Evolutionary conservation across 805 yeast species (phyloP).

Genomic region (Isabelozyma heimii): DNA sequence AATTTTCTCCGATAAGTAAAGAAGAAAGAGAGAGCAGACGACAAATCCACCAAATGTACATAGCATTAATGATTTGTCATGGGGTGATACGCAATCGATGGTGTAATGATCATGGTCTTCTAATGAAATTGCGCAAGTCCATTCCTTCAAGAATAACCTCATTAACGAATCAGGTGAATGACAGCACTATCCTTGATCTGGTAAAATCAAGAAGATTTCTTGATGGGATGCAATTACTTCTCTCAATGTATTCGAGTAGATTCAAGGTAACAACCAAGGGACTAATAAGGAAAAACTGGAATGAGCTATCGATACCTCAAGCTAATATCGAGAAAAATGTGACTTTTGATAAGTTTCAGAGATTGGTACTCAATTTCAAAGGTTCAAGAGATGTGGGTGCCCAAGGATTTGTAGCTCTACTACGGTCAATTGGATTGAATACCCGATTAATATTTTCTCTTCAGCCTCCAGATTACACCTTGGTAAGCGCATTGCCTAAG

Average conservation of each 20-base stretch:
- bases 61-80: conserved; percentile 62
- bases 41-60: conserved; percentile 54
- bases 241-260: conserved; percentile 57
- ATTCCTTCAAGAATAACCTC: conserved; percentile 48
- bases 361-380: conserved; percentile 39
- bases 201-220: conserved; percentile 65
- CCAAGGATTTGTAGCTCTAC: conserved; percentile 79
- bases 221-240: conserved; percentile 70
- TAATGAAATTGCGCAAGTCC: conserved; percentile 35
- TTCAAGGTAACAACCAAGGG: conserved; percentile 49
- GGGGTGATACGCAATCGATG: conserved; percentile 70
- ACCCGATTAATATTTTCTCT: conserved; percentile 78
- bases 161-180: conserved; percentile 36
- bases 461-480: conserved; percentile 86
- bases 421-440: conserved; percentile 67
- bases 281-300: conserved; percentile 34
- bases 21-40: conserved; percentile 57
- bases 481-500: conserved; percentile 12
- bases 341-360: conserved; percentile 41
- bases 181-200: conserved; percentile 13
- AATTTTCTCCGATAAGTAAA: conserved; percentile 38
- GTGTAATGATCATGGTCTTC: conserved; percentile 54
- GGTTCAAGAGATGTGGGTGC: conserved; percentile 82
- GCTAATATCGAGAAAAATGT: conserved; percentile 20
- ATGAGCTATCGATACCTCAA: conserved; percentile 22